Conservation (phyloP, 179 eudicot species). For the Amaranthus tricolor region DNA sequence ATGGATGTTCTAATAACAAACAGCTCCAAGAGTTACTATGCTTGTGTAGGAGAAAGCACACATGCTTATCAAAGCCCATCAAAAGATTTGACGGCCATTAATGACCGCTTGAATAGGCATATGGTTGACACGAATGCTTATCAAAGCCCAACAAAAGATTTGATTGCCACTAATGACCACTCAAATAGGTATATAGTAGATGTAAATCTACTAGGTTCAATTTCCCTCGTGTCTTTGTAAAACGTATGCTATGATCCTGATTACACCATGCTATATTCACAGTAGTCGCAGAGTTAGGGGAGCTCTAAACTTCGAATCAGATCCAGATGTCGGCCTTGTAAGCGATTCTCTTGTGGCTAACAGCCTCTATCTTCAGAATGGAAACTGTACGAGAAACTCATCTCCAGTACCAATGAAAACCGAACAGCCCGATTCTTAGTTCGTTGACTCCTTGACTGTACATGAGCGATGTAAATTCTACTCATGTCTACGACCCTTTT, state of each 20-base stretch:
- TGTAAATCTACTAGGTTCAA: not conserved
- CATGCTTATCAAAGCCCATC: conserved; percentile 99
- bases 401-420: conserved; percentile 49
- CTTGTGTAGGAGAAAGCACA: conserved; percentile 99
- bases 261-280: conserved; percentile 9
- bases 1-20: conserved; percentile 85
- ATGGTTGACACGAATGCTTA: not conserved
- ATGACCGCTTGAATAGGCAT: conserved; percentile 90
- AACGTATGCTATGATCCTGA: not conserved
- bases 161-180: no score
- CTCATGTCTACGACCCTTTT: conserved; percentile 4
- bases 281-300: conserved; percentile 69
- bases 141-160: not conserved
- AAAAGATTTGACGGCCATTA: conserved; percentile 87
- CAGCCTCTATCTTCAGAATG: conserved; percentile 68
- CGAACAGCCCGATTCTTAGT: conserved; percentile 63
- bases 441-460: conserved; percentile 1
- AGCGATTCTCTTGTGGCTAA: conserved; percentile 89
- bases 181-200: not conserved
- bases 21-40: conserved; percentile 90
- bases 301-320: conserved; percentile 52
- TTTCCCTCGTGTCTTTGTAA: not conserved
- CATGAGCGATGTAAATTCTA: conserved; percentile 34
- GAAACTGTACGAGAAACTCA: conserved; percentile 43
- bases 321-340: conserved; percentile 75